Evolutionary conservation across 306 rosid genomes (phyloP), one percentile per base, ranked within the genome.

Genomic region (Coriaria nepalensis): DNA sequence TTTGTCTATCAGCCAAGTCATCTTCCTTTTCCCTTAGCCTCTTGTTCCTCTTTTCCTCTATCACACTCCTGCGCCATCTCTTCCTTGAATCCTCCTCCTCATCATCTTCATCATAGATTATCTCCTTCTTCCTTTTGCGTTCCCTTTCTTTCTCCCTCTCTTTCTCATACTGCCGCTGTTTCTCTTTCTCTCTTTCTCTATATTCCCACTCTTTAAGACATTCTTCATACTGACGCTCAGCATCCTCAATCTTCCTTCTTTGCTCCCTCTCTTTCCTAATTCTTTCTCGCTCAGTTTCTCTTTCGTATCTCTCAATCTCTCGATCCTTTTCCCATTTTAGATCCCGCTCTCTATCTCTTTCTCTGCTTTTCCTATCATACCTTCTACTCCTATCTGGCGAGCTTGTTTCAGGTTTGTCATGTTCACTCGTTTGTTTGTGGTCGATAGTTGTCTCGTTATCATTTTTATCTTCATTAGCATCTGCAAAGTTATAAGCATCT

Each of bases 281-380:
- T 43, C 98, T 81, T 64, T 92, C 98, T 65, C 98, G 64, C 69
- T 85, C 98, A 33, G 98, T 93, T 66, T 92, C 98, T 76, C 95
- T 73, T 74, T 92, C 98, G 62, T 79, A 85, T 64, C 94, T 79
- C 70, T 82, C 98, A 72, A 92, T 73, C 66, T 85, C 98, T 44
- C 95, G 80, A 56, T 90, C 98, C 76, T 85, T 90, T 40, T 85
- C 98, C 50, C 85, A 73, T 72, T 82, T 85, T 59, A 73, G 71
- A 59, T 85, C 96, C 71, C 98, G 75, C 13, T 81, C 97, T 45
- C 86, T 74, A 49, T 90, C 93, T 64, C 83, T 78, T 13, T 87
- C 98, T 73, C 94, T 79, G 65, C 78, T 73, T 68, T 73, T 87
- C 75, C 85, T 76, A 56, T 86, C 96, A 49, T 78, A 68, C 67